phyloP scores from a whole-genome alignment of 2,329 filamentous ascomycete genomes.

The Colletotrichum spaethianum region DNA sequence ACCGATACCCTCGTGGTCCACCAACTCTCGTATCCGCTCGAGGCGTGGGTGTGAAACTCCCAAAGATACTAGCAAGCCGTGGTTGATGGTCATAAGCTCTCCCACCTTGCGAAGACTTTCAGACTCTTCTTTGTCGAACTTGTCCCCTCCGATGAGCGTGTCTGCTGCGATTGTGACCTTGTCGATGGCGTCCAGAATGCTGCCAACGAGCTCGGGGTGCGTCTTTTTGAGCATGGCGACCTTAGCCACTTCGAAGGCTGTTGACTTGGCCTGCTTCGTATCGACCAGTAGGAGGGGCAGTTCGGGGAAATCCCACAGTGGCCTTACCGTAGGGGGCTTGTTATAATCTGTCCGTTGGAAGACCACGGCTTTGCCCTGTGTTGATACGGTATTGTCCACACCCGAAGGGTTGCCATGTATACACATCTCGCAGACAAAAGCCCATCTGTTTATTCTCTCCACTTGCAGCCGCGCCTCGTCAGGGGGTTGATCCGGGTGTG shows the following conservation, averaged over 20 bases:
- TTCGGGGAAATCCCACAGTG: slow-evolving; percentile 91
- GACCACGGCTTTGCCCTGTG: slow-evolving; percentile 93
- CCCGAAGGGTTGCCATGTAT: slow-evolving; percentile 98
- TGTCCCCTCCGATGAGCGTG: slow-evolving; percentile 68
- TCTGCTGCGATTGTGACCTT: slow-evolving; percentile 72
- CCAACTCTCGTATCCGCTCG: slow-evolving; percentile 90
- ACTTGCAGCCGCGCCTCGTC: slow-evolving; percentile 92
- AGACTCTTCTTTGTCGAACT: slow-evolving; percentile 77
- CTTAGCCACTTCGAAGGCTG: slow-evolving; percentile 87
- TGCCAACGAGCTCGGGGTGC: slow-evolving; percentile 83
- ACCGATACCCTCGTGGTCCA: slow-evolving; percentile 89
- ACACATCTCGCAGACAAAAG: slow-evolving; percentile 96
- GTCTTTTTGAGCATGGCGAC: slow-evolving; percentile 79
- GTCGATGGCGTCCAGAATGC: slow-evolving; percentile 89
- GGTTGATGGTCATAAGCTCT: slow-evolving; percentile 93
- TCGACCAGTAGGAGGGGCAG: slow-evolving; percentile 91
- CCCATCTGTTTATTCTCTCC: slow-evolving; percentile 97
- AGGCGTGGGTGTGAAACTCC: slow-evolving; percentile 95
- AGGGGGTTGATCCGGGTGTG: slow-evolving; percentile 90
- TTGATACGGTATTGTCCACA: slow-evolving; percentile 95
- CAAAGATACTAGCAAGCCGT: slow-evolving; percentile 89
- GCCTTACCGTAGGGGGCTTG: slow-evolving; percentile 81
- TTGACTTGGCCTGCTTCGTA: slow-evolving; percentile 90
- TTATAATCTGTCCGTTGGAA: slow-evolving; percentile 86
- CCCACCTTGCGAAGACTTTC: slow-evolving; percentile 81